Conservation (phyloP, 176 grass and related monocot species). For the Cenchrus americanus region DNA sequence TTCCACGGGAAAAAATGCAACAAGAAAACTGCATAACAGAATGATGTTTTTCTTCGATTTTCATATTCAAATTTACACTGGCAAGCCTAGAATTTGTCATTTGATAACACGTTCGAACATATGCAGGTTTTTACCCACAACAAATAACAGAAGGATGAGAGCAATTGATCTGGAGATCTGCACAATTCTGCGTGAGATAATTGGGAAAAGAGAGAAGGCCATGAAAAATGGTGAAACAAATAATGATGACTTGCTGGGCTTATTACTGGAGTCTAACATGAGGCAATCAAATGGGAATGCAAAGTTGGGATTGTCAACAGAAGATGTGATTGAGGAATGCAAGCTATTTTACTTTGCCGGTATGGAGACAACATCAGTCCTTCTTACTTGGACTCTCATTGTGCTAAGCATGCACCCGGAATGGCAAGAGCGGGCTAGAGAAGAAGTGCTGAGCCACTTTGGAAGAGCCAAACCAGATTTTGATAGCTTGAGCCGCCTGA, state of each 20-base stretch:
- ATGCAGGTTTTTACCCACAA: conserved; percentile 67
- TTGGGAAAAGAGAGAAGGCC: conserved; percentile 57
- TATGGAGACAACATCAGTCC: conserved; percentile 73
- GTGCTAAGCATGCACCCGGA: conserved; percentile 73
- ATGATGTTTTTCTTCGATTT: not conserved
- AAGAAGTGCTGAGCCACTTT: conserved; percentile 75
- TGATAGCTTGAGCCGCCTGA: conserved; percentile 61
- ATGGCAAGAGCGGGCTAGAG: conserved; percentile 70
- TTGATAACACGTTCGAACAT: not conserved
- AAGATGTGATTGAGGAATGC: conserved; percentile 84
- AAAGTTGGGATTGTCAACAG: conserved; percentile 49
- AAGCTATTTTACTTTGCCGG: conserved; percentile 91
- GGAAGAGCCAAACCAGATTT: conserved; percentile 56
- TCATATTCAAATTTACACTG: not conserved
- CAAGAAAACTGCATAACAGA: not conserved
- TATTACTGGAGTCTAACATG: conserved; percentile 70
- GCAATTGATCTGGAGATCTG: conserved; percentile 36
- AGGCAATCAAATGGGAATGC: conserved; percentile 50
- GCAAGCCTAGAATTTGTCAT: not conserved
- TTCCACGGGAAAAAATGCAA: not conserved
- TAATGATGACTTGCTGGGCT: conserved; percentile 60
- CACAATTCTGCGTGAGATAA: conserved; percentile 54
- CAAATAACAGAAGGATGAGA: conserved; percentile 62
- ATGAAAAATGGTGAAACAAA: conserved; percentile 42
- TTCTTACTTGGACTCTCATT: conserved; percentile 84